Evolutionary conservation across 1,139 yeast species (phyloP), one percentile per base, ranked within the genome.

Genomic region (Taiozyma sp.): DNA sequence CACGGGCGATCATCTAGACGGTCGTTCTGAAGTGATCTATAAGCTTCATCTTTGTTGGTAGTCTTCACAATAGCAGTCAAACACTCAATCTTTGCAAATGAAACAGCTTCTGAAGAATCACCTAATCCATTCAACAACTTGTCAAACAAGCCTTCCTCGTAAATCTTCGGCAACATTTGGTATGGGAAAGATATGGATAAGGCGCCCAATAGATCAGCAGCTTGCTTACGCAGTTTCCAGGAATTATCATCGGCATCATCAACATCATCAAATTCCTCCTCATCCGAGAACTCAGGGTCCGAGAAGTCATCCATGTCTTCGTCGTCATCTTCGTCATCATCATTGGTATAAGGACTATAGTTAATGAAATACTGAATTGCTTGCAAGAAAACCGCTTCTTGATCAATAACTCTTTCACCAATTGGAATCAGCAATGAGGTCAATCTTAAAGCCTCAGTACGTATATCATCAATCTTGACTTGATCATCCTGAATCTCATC

Each of bases 201-300:
- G 0, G 75, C 68, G 12, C 73, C 65, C 4, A 78, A 64, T 36
- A 84, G 64, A 28, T 71, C 69, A 2, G 81, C 76, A 0, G 90
- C 71, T 51, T 76, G 78, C 43, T 80, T 73, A 53, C 96, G 73
- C 38, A 89, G 66, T 58, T 83, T 84, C 89, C 95, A 86, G 1
- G 88, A 80, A 30, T 82, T 80, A 58, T 85, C 91, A 45, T 74
- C 81, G 44, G 73, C 79, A 36, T 76, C 78, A 29, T 64, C 71
- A 12, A 70, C 72, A 23, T 70, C 76, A 34, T 70, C 71, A 28
- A 71, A 77, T 38, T 69, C 71, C n/a, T 74, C 81, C 24, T 75
- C 80, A 62, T 72, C 63, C 16, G 62, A 65, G 41, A 55, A 63
- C 5, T 58, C 66, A 14, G 54, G 64, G 28, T 60, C 68, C 14